These are phyloP conservation scores for Bothriochloa decipiens DNA, from an alignment of 176 grass and related monocot species.

Conservation along the genomic window DNA sequence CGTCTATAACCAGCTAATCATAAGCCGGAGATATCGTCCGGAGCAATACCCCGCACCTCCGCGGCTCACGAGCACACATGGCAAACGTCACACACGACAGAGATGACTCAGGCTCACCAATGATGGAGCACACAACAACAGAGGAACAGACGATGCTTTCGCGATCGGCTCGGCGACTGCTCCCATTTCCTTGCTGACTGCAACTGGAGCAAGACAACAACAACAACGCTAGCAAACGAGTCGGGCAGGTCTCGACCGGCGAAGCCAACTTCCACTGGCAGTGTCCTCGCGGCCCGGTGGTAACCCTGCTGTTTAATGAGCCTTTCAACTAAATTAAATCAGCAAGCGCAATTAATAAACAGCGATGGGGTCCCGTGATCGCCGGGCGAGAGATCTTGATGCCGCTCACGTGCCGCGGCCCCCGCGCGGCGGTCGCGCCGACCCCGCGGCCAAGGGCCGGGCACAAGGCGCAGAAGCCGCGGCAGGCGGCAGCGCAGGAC, in stretches of 20 bases:
- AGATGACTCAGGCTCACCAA: background rate
- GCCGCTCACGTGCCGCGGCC: conserved; percentile 46
- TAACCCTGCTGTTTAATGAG: too few relatives aligned
- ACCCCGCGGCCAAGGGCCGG: background rate
- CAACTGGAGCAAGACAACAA: background rate
- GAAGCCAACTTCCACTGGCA: background rate
- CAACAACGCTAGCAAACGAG: background rate
- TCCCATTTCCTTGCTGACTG: background rate
- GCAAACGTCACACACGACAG: background rate
- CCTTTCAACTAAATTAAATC: too few relatives aligned
- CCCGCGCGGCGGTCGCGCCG: conserved; percentile 6
- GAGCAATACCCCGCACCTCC: background rate
- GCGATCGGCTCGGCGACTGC: background rate
- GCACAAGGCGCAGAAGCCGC: background rate
- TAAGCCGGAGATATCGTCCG: background rate
- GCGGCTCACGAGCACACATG: background rate
- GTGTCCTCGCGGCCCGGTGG: background rate
- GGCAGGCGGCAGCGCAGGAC: background rate
- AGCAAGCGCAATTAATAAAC: conserved; percentile 27
- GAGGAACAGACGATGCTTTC: too few relatives aligned
- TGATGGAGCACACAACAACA: background rate
- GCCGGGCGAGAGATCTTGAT: conserved; percentile 33
- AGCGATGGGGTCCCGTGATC: conserved; percentile 38
- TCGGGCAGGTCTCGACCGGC: background rate
- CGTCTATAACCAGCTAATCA: background rate